Evolutionary conservation across 225 moss, liverwort and hornwort genomes (phyloP), one percentile per base, ranked within the genome.

Genomic region (Climacium dendroides): DNA sequence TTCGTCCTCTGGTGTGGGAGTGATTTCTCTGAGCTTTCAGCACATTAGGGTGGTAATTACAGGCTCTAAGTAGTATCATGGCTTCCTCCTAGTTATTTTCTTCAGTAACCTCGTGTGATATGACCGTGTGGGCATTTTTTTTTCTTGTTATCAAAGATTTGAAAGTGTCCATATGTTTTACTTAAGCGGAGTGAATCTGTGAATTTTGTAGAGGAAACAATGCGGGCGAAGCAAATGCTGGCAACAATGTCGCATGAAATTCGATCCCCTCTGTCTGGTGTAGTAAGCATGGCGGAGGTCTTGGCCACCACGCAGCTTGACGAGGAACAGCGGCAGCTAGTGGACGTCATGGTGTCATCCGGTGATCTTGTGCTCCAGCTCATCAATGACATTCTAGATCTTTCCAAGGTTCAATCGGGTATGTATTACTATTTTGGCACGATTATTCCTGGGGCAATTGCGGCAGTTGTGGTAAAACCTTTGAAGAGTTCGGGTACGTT

Each of bases 191-290:
- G 20, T 82, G 54, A 85, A 73, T 37, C 15, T 43, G 64, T 88
- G 88, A 66, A 55, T 74, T 73, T 59, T 85, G 86, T 93, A 97
- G 97, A 96, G 89, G 97, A 95, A 87, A 92, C 97, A 74, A 94
- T 96, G 96, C 93, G 97, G 89, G 95, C 97, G 41, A 97, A 97
- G 89, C 97, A 97, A 90, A 96, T 96, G 93, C 87, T 97, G 66
- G 97, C 97, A 48, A 97, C 96, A 53, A 97, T 97, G 97, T 96
- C 97, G 50, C 97, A 97, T 80, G 97, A 97, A 91, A 97, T 97
- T 50, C 96, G 97, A 47, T 97, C 97, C 26, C 96, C 97, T 50
- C 88, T 97, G 75, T 95, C 96, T 19, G 96, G 96, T 54, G 97
- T 97, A 63, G 96, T 97, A 64, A 97, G 97, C 87, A 91, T 97